phyloP scores from a whole-genome alignment of 2,329 filamentous ascomycete species.

The Aspergillus aculeatus region DNA sequence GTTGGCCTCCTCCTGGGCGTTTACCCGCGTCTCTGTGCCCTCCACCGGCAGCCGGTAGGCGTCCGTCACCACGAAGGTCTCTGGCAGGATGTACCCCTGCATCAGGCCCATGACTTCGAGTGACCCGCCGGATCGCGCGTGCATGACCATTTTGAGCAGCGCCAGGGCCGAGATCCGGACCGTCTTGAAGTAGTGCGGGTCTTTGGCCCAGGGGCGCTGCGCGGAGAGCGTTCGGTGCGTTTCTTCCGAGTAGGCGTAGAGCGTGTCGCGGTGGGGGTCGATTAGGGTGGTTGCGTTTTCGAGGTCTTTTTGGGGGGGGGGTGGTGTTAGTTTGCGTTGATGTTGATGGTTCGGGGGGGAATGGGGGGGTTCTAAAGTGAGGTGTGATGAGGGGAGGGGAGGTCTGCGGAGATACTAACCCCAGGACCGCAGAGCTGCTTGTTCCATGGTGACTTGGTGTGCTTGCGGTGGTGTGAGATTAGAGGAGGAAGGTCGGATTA shows the following conservation, averaged over 20 bases:
- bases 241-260: constrained; percentile 76
- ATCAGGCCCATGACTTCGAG: constrained; percentile 98
- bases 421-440: constrained; percentile 60
- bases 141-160: constrained; percentile 98
- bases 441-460: constrained; percentile 44
- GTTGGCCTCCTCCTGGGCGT: constrained; percentile 92
- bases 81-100: constrained; percentile 86
- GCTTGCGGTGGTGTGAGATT: not conserved
- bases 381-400: too few relatives aligned
- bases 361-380: too few relatives aligned
- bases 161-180: constrained; percentile 93
- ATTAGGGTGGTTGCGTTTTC: constrained; percentile 82
- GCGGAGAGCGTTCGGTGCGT: constrained; percentile 66
- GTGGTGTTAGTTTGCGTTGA: not conserved
- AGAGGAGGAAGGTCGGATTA: not conserved
- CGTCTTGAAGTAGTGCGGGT: constrained; percentile 86
- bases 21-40: constrained; percentile 96
- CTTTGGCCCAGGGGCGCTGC: constrained; percentile 70
- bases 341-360: too few relatives aligned
- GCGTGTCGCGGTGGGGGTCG: constrained; percentile 82
- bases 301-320: constrained; percentile 61
- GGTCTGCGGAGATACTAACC: constrained; percentile 41
- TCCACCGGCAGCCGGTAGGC: constrained; percentile 92
- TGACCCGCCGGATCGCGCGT: constrained; percentile 87
- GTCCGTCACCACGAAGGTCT: constrained; percentile 87